Conservation (phyloP, 768 basidiomycete species). For the Cystobasidium tubakii region DNA sequence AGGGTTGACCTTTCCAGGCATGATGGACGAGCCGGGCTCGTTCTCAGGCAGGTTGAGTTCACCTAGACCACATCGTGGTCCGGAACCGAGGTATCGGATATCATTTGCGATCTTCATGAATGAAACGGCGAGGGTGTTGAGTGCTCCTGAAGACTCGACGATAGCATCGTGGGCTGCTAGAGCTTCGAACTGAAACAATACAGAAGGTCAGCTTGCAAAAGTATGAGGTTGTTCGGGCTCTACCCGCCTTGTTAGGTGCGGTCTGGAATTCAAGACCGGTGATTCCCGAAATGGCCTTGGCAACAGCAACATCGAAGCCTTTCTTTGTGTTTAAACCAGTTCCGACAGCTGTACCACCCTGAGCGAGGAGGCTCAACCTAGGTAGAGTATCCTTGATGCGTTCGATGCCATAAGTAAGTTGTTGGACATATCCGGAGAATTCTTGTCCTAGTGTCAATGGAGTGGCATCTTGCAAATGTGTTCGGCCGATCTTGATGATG, state of each 20-base stretch:
- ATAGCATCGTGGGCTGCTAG: slow-evolving; percentile 97
- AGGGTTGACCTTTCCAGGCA: slow-evolving; percentile 98
- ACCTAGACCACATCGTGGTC: slow-evolving; percentile 93
- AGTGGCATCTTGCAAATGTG: slow-evolving; percentile 94
- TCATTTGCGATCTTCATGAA: slow-evolving; percentile 99
- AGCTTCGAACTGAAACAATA: slow-evolving; percentile 77
- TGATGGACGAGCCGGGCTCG: slow-evolving; percentile 97
- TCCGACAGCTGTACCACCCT: slow-evolving; percentile 97
- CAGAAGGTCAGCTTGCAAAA: slow-evolving; percentile 17
- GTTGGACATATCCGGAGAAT: slow-evolving; percentile 96
- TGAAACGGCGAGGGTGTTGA: slow-evolving; percentile 92
- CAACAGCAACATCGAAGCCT: slow-evolving; percentile 93
- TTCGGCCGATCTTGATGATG: slow-evolving; percentile 98
- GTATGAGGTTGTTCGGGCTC: neutral
- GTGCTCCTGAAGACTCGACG: slow-evolving; percentile 91
- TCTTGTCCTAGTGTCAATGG: slow-evolving; percentile 97
- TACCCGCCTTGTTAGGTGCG: slow-evolving; percentile 85
- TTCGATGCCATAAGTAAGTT: slow-evolving; percentile 81
- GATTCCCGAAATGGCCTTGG: slow-evolving; percentile 80
- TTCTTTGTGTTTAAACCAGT: slow-evolving; percentile 95
- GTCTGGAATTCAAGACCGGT: slow-evolving; percentile 89
- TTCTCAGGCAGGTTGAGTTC: slow-evolving; percentile 93
- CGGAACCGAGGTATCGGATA: slow-evolving; percentile 93
- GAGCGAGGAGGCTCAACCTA: slow-evolving; percentile 79
- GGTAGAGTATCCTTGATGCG: slow-evolving; percentile 75